Evolutionary conservation across 495 filamentous ascomycete genomes (phyloP).

Genomic region (Jackrogersella minutella): DNA sequence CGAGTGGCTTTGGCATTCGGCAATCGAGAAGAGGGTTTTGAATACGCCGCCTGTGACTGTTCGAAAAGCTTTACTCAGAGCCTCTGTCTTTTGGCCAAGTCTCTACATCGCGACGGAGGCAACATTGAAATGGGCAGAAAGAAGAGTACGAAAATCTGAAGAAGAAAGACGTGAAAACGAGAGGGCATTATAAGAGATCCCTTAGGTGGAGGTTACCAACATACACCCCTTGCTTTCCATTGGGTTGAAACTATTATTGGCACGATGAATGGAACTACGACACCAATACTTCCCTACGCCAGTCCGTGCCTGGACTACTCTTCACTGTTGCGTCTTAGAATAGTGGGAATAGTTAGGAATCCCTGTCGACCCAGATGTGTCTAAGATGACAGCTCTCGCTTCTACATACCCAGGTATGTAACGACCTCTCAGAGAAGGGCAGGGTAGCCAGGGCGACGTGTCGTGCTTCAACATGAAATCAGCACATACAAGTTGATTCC

Average conservation of each 20-base stretch:
- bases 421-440: neutral
- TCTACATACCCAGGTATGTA: too few relatives aligned
- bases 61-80: conserved; percentile 26
- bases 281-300: neutral
- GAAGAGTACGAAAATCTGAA: conserved; percentile 15
- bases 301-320: neutral
- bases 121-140: conserved; percentile 34
- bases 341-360: neutral
- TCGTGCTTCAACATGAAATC: neutral
- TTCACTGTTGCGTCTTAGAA: neutral
- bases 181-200: neutral
- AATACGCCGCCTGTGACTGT: conserved; percentile 22
- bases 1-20: conserved; percentile 29
- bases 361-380: neutral
- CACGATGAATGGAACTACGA: neutral
- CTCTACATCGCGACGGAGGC: conserved; percentile 14
- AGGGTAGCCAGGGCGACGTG: neutral
- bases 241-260: too few relatives aligned
- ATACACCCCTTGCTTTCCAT: too few relatives aligned
- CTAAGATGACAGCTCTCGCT: neutral
- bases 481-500: too few relatives aligned
- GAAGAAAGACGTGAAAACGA: neutral
- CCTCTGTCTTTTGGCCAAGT: conserved; percentile 13
- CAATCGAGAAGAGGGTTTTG: conserved; percentile 20
- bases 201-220: neutral